Evolutionary conservation across 345 rosid genomes (phyloP).

Genomic region (Heritiera littoralis): DNA sequence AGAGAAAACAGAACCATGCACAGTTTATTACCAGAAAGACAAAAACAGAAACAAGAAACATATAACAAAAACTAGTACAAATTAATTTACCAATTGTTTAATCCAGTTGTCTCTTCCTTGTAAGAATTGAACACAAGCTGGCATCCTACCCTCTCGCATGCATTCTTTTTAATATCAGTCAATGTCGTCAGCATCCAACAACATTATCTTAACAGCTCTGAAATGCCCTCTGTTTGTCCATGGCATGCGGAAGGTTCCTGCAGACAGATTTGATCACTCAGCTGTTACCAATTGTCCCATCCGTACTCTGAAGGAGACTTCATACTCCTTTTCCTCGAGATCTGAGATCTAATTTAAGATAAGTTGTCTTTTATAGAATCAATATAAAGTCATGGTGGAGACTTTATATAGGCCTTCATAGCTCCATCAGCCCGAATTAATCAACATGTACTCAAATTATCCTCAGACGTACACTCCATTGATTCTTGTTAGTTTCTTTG

Average conservation of each 20-base stretch:
- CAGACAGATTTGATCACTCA: constrained; percentile 5
- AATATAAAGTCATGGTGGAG: constrained; percentile 11
- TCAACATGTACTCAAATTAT: neutral
- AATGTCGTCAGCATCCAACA: constrained; percentile 23
- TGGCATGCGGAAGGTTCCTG: constrained; percentile 34
- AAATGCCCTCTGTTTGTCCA: neutral
- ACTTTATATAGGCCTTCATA: neutral
- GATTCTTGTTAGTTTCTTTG: neutral
- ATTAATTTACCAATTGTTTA: neutral
- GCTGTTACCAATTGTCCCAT: constrained; percentile 39
- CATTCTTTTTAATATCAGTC: constrained; percentile 16
- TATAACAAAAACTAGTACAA: neutral
- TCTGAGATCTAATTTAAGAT: constrained; percentile 33
- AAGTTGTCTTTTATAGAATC: constrained; percentile 23
- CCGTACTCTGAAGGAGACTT: constrained; percentile 53
- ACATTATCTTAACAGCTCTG: constrained; percentile 17
- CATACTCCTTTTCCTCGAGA: constrained; percentile 39
- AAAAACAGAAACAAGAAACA: neutral
- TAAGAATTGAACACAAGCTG: constrained; percentile 25
- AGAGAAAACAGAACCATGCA: neutral
- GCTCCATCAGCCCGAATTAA: neutral
- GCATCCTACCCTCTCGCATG: constrained; percentile 39
- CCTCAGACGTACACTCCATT: neutral
- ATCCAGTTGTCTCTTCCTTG: constrained; percentile 15
- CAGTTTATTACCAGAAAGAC: neutral